A percentile compares a stretch with the other conserved stretches of the same genome.
These are phyloP conservation scores for Chaetomium cochliodes DNA, from an alignment of 495 filamentous ascomycete genomes.

Conservation along the genomic window DNA sequence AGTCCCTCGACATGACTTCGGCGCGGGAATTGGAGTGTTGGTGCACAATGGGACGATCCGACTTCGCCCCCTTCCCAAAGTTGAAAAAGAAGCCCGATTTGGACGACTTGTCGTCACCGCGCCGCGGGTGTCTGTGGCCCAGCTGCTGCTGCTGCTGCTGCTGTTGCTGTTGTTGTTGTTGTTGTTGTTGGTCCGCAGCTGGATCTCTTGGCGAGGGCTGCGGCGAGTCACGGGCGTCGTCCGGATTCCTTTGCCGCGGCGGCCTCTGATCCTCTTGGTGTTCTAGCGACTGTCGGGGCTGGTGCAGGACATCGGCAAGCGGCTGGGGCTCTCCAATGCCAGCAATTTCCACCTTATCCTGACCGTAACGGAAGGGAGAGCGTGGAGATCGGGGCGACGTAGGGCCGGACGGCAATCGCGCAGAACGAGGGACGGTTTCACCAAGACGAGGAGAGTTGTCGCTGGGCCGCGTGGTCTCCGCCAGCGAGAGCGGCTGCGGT, in stretches of 20 bases:
- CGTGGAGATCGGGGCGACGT: constrained; percentile 53
- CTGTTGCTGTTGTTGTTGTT: no score
- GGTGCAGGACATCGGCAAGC: constrained; percentile 40
- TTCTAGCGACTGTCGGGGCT: constrained; percentile 21
- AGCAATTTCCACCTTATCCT: constrained; percentile 34
- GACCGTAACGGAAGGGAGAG: constrained; percentile 51
- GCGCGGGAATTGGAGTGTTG: constrained; percentile 38
- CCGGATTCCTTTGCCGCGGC: constrained; percentile 22
- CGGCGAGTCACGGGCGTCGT: constrained; percentile 19
- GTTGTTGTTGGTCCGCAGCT: constrained; percentile 25
- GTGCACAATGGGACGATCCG: constrained; percentile 41
- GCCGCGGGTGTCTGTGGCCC: constrained; percentile 33
- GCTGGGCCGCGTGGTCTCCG: constrained; percentile 38
- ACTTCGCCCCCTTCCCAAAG: constrained; percentile 44
- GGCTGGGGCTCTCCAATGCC: constrained; percentile 33
- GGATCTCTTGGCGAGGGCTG: constrained; percentile 26
- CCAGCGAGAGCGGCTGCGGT: constrained; percentile 53
- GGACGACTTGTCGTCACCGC: constrained; percentile 38
- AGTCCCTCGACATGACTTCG: constrained; percentile 48
- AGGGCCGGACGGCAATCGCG: constrained; percentile 35
- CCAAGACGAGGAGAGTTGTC: constrained; percentile 35
- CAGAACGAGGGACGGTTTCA: constrained; percentile 41
- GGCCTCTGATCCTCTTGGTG: constrained; percentile 24
- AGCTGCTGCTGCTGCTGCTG: constrained; percentile 29
- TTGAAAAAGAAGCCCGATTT: constrained; percentile 47